A percentile compares a stretch with the other conserved stretches of the same genome.
These are phyloP conservation scores for Ceratobasidium papillatum DNA, from an alignment of 1,284 basidiomycete genomes.

Conservation along the genomic window DNA sequence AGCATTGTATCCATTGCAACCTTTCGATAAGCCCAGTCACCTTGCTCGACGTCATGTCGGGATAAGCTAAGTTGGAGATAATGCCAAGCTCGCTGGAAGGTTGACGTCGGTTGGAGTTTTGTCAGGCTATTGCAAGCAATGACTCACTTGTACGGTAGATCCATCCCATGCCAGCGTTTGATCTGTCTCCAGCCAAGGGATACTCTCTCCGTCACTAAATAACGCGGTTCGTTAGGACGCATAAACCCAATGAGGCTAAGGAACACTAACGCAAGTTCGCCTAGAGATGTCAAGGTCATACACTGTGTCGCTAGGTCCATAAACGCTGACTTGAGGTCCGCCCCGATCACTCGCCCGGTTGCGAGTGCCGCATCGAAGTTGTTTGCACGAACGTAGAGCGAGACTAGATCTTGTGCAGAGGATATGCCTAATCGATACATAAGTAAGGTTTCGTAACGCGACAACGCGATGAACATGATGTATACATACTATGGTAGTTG, in stretches of 20 bases:
- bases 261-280: constrained; percentile 43
- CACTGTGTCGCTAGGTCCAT: constrained; percentile 81
- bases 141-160: constrained; percentile 60
- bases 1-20: constrained; percentile 80
- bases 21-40: constrained; percentile 78
- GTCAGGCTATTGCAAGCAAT: constrained; percentile 65
- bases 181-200: constrained; percentile 42
- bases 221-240: neutral
- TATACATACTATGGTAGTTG: constrained; percentile 60
- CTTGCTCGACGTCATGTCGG: constrained; percentile 78
- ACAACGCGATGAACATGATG: too few species aligned
- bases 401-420: constrained; percentile 76
- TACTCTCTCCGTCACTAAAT: constrained; percentile 36
- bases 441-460: neutral
- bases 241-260: neutral
- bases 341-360: constrained; percentile 75
- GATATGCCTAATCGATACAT: constrained; percentile 58
- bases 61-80: constrained; percentile 84
- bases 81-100: constrained; percentile 80
- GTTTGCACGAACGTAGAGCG: constrained; percentile 81
- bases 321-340: constrained; percentile 91
- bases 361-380: constrained; percentile 83
- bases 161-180: constrained; percentile 42
- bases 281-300: constrained; percentile 70
- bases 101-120: neutral